Evolutionary conservation across 2,329 filamentous ascomycete genomes (phyloP), one percentile per base, ranked within the genome.

Genomic region (Fusarium sp.): DNA sequence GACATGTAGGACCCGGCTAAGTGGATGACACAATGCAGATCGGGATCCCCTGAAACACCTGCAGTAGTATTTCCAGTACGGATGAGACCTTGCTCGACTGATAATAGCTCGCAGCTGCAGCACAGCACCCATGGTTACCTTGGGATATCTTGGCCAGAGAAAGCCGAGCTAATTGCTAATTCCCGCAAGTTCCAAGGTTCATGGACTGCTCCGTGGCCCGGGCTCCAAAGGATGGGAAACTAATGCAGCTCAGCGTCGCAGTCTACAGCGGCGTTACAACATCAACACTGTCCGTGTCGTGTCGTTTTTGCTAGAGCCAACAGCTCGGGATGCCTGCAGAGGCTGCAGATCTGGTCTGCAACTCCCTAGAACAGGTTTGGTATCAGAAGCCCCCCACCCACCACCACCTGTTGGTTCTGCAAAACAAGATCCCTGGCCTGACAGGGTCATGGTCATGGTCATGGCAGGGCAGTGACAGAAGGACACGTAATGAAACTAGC

Each of bases 1-100:
- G 7, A 25, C 8, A 25, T 3, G 25, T 25, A 25, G 4, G 25
- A 25, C 39, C 59, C 58, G 48, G 36, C 21, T 15, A 47, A 14
- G 23, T 29, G 36, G n/a, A 27, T 63, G 59, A 49, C 59, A 63
- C 33, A 36, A 63, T 40, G 49, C 14, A 63, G 36, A 63, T 63
- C 59, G 48, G 40, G 58, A 23, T 42, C 33, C 56, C 46, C 46
- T 61, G 46, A 46, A 41, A 41, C 35, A 20, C 31, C 48, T 63
- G 49, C 58, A 49, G 43, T 35, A 33, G 29, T 27, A 48, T 23
- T 13, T 13, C 23, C 18, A 14, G 29, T 31, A 14, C 11, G 13
- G 31, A 33, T 14, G 31, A 33, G 13, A 17, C 31, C 14, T 23
- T 8, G 8, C 29, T 55, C 42, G 18, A 63, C 42, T 49, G 49